Evolutionary conservation across 2,329 filamentous ascomycete genomes (phyloP), one percentile per base, ranked within the genome.

Genomic region (Periconia macrospinosa): DNA sequence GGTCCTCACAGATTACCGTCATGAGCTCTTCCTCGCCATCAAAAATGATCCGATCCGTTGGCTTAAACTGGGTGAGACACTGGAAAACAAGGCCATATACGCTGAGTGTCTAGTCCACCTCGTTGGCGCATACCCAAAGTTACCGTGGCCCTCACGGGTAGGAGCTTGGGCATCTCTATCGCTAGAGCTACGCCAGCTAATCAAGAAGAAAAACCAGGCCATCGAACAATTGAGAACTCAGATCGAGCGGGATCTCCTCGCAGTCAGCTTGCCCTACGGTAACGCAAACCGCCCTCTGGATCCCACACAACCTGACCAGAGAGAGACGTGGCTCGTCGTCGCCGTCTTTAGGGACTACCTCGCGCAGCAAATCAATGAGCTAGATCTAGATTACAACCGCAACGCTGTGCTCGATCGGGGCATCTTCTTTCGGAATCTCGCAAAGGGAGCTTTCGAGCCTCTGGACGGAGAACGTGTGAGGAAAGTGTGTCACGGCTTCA

Each of bases 21-120:
- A 71, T n/a, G 14, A 54, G 50, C 52, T 75, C 15, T 69, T 58
- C 50, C 41, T 57, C 7, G 62, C 69, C 11, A 73, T 76, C 33
- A 65, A 61, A 2, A 30, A 47, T n/a, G 65, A 72, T 18, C 65
- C 74, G 0, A 49, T 62, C 7, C 65, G 67, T 18, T 76, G 70
- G 65, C 59, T 75, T 0, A 54, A 63, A 1, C 53, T 76, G n/a
- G 60, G 64, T 0, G 48, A 69, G 1, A 41, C 59, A 1, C 56
- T 76, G 2, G 46, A 71, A 27, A 67, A 65, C 47, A 46, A 49
- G 1, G 46, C 52, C 1, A 66, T 76, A 13, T 76, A 71, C 56
- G 67, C 67, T 6, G 75, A 76, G 47, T 63, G 69, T 14, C 59
- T 74, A 1, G 65, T 74, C 17, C 72, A 77, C 54, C 50, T 76